Conservation (phyloP, 2,329 filamentous ascomycete species). For the Aspergillus sp. region DNA sequence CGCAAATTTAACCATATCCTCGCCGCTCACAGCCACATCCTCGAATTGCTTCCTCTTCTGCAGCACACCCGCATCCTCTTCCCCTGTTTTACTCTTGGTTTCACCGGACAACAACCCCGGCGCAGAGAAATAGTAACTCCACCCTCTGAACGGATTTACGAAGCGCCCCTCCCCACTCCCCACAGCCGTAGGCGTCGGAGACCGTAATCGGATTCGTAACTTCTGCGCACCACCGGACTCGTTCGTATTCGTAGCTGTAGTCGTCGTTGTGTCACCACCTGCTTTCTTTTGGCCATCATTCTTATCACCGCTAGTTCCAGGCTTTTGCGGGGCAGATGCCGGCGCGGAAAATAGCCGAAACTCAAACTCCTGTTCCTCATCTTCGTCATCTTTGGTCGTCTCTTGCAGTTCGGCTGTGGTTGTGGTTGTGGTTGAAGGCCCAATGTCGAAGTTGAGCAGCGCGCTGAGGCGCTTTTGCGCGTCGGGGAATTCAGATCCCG, state of each 20-base stretch:
- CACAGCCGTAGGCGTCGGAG: slow-evolving; percentile 35
- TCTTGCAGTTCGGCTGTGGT: background rate
- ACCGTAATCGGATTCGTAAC: slow-evolving; percentile 39
- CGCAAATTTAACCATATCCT: slow-evolving; percentile 32
- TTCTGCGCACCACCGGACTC: slow-evolving; percentile 29
- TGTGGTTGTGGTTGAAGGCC: slow-evolving; percentile 3
- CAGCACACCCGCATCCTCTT: slow-evolving; percentile 17
- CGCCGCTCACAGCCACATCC: slow-evolving; percentile 37
- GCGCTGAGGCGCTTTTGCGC: slow-evolving; percentile 32
- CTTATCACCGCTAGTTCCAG: background rate
- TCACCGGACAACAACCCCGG: slow-evolving; percentile 28
- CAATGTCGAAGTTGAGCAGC: slow-evolving; percentile 34
- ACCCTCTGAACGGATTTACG: slow-evolving; percentile 41
- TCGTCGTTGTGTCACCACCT: background rate
- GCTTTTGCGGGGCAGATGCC: slow-evolving; percentile 10
- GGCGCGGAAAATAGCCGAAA: slow-evolving; percentile 42
- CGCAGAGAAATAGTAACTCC: slow-evolving; percentile 43
- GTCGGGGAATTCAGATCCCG: slow-evolving; percentile 24
- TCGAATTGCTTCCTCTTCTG: slow-evolving; percentile 33
- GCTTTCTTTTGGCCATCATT: background rate
- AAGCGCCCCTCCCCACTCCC: slow-evolving; percentile 35
- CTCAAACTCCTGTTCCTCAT: slow-evolving; percentile 45
- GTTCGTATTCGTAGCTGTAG: background rate
- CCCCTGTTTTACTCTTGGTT: slow-evolving; percentile 11
- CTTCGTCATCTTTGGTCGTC: slow-evolving; percentile 20